Evolutionary conservation across 768 basidiomycete species (phyloP).

Genomic region (Dentipellis fragilis): DNA sequence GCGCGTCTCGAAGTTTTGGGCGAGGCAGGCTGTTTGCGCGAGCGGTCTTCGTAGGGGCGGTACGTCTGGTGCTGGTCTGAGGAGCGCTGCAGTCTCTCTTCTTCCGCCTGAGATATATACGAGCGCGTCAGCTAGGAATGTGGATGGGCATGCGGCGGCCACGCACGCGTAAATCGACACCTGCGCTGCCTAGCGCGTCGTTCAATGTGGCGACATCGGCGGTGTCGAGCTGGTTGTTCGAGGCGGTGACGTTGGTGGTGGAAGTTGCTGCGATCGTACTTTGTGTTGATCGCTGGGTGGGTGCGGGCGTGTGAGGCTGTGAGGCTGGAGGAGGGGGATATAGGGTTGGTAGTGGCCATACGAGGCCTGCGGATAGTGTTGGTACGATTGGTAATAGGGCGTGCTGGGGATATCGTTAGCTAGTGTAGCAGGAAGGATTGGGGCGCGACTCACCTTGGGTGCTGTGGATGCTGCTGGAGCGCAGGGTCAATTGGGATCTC

Average conservation of each 20-base stretch:
- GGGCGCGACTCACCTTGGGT: slow-evolving; percentile 7
- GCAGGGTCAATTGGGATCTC: slow-evolving; percentile 16
- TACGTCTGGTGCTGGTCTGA: slow-evolving; percentile 54
- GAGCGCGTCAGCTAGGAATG: background rate
- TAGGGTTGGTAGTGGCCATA: slow-evolving; percentile 23
- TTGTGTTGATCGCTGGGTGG: background rate
- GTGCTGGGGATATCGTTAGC: slow-evolving; percentile 4
- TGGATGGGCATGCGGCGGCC: background rate
- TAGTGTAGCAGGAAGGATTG: background rate
- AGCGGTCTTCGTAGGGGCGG: slow-evolving; percentile 67
- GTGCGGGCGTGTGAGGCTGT: slow-evolving; percentile 15
- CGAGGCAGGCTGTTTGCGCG: slow-evolving; percentile 61
- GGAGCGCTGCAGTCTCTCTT: slow-evolving; percentile 65
- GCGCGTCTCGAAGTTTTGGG: slow-evolving; percentile 62
- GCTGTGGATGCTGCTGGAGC: slow-evolving; percentile 14
- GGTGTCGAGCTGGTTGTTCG: slow-evolving; percentile 33
- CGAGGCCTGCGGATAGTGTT: slow-evolving; percentile 15
- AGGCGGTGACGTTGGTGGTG: slow-evolving; percentile 3
- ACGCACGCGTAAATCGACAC: slow-evolving; percentile 72
- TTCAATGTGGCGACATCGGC: slow-evolving; percentile 71
- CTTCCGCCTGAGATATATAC: slow-evolving; percentile 54
- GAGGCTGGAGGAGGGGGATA: slow-evolving; percentile 13
- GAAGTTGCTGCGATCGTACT: slow-evolving; percentile 19
- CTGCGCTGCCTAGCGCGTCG: slow-evolving; percentile 79
- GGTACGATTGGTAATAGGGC: slow-evolving; percentile 14